Evolutionary conservation across 495 filamentous ascomycete species (phyloP).

Genomic region (Penicillium manginii): DNA sequence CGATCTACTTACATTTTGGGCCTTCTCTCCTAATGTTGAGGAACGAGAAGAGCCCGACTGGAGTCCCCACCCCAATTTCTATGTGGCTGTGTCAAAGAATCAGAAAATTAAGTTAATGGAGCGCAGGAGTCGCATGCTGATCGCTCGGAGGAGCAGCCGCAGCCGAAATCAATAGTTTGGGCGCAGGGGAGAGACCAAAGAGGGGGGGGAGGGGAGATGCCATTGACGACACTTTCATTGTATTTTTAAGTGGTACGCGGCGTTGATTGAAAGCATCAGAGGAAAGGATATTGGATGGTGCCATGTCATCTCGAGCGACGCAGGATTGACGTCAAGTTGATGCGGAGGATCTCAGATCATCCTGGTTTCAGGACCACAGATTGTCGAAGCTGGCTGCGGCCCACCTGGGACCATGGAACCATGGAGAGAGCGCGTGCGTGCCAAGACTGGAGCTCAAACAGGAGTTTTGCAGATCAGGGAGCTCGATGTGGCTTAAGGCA

Average conservation of each 20-base stretch:
- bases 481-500: constrained; percentile 21
- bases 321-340: constrained; percentile 35
- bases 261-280: not conserved
- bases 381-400: constrained; percentile 6
- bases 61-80: not conserved
- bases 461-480: constrained; percentile 20
- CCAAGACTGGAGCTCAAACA: constrained; percentile 17
- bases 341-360: constrained; percentile 19
- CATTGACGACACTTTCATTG: too few relatives aligned
- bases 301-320: constrained; percentile 14
- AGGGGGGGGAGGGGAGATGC: not conserved
- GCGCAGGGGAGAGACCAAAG: not conserved
- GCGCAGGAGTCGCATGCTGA: constrained; percentile 5
- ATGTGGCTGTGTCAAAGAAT: constrained; percentile 9
- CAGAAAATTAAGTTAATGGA: not conserved
- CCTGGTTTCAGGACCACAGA: constrained; percentile 9
- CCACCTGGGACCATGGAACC: constrained; percentile 11
- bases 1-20: not conserved
- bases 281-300: constrained; percentile 1
- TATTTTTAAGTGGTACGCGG: too few relatives aligned
- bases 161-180: constrained; percentile 8
- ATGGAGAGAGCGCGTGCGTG: constrained; percentile 17
- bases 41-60: not conserved
- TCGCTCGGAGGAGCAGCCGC: constrained; percentile 1
- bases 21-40: not conserved